Evolutionary conservation across 2,329 filamentous ascomycete species (phyloP).

Genomic region (Orbilia brochopaga): DNA sequence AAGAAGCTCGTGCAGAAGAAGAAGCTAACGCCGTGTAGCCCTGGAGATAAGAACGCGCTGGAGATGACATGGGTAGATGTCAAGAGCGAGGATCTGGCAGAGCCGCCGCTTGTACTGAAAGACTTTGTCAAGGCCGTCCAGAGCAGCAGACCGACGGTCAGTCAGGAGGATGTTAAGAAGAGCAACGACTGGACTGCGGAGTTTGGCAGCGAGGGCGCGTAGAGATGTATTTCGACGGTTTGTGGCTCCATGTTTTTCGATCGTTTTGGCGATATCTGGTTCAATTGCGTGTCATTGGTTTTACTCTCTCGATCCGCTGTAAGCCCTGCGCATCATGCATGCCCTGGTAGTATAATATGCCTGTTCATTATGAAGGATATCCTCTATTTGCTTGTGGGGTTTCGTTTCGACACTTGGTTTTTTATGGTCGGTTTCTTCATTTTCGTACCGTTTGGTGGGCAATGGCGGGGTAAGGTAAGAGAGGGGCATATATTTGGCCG

Average conservation of each 20-base stretch:
- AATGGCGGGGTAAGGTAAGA: constrained; percentile 2
- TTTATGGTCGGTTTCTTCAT: not conserved
- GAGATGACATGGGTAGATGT: constrained; percentile 96
- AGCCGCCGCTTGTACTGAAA: constrained; percentile 83
- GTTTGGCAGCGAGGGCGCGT: constrained; percentile 59
- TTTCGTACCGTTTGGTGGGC: too few species aligned
- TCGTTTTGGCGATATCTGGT: constrained; percentile 41
- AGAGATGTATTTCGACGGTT: constrained; percentile 17
- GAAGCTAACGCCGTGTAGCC: constrained; percentile 88
- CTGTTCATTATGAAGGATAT: constrained; percentile 48
- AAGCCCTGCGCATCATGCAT: constrained; percentile 36
- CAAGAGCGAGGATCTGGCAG: constrained; percentile 79
- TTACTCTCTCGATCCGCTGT: constrained; percentile 21
- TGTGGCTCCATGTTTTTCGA: constrained; percentile 13
- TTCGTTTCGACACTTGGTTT: constrained; percentile 6
- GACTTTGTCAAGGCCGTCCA: constrained; percentile 94
- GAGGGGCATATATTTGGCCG: constrained; percentile 1
- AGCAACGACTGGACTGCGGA: constrained; percentile 95
- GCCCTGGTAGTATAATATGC: constrained; percentile 33
- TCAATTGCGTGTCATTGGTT: constrained; percentile 14
- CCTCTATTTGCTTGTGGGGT: constrained; percentile 40
- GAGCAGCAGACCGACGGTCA: constrained; percentile 86
- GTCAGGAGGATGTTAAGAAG: constrained; percentile 78
- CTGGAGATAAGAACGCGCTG: constrained; percentile 80
- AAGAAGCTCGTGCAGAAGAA: constrained; percentile 61